Evolutionary conservation across 2,329 filamentous ascomycete genomes (phyloP), one percentile per base, ranked within the genome.

Genomic region (Cordyceps fumosorosea): DNA sequence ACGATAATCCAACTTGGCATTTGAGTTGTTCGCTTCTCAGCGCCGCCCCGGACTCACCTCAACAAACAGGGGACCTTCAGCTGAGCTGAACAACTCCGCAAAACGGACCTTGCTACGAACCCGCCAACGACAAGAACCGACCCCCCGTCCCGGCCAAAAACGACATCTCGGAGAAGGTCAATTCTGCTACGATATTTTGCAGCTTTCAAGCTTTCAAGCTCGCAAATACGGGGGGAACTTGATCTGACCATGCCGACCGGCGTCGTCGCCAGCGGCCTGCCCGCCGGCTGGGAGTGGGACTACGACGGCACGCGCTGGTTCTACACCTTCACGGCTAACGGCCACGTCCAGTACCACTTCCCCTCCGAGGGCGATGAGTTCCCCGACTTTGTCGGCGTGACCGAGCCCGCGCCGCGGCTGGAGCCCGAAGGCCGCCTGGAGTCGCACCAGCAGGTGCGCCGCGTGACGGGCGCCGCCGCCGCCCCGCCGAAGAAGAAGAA

Each of bases 251-350:
- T 11, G n/a, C 44, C 18, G 18, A 22, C 44, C n/a, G 7, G 8
- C 44, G n/a, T 11, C 44, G n/a, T 11, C 44, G 44, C 44, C 44
- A 60, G 26, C 51, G 51, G 70, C 55, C 78, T 85, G 37, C 81
- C 81, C 2, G 73, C 77, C 8, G 80, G 80, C 60, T 85, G 83
- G 83, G 81, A 84, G 62, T 78, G 74, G 68, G 83, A 85, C 69
- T 84, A 85, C 66, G 83, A 85, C 65, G 82, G 82, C 59, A 67
- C 66, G 22, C 78, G 83, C 29, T 86, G 83, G 83, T 80, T 84
- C 71, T 86, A 82, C 69, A 78, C 77, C 57, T 84, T 82, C 73
- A 80, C 76, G 65, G 73, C 82, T 26, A 84, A 79, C 10, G 82
- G 82, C 11, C 73, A 80, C 42, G 72, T 80, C 18, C 83, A 85